Percentiles rank a stretch among this genome's conserved stretches.
phyloP scores from a whole-genome alignment of 441 rosid species.

The Pelargonium cotyledonis region DNA sequence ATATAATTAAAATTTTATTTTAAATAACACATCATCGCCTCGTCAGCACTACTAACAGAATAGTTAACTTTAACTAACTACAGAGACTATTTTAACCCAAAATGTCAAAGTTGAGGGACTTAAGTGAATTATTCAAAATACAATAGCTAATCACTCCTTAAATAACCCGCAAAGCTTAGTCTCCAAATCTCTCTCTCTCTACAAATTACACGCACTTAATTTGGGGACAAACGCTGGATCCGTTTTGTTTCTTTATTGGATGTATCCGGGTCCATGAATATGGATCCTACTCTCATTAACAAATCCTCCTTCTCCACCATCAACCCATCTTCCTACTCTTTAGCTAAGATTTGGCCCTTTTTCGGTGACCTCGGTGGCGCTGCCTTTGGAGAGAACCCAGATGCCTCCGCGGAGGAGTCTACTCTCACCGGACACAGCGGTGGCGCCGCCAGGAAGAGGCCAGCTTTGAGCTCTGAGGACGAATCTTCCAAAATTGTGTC shows the following conservation, averaged over 20 bases:
- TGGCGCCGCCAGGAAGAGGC: conserved; percentile 43
- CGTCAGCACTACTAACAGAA: too few relatives aligned
- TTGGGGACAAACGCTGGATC: conserved; percentile 18
- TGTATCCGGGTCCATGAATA: conserved; percentile 17
- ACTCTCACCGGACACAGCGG: conserved; percentile 70
- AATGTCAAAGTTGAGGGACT: too few relatives aligned
- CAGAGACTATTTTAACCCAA: too few relatives aligned
- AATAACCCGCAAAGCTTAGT: background rate
- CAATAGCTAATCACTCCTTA: background rate
- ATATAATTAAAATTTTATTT: too few relatives aligned
- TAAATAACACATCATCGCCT: too few relatives aligned
- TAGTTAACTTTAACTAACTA: too few relatives aligned
- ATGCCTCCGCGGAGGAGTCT: conserved; percentile 38
- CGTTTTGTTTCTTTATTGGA: background rate
- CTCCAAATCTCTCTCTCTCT: background rate
- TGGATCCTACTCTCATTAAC: conserved; percentile 79
- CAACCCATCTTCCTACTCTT: conserved; percentile 60
- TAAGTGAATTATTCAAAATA: too few relatives aligned
- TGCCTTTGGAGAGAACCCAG: background rate
- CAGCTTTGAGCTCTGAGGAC: conserved; percentile 67
- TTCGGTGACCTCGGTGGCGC: conserved; percentile 28
- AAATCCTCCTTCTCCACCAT: conserved; percentile 74
- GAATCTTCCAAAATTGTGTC: conserved; percentile 69
- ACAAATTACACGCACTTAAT: too few relatives aligned
- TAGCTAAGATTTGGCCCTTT: conserved; percentile 81